Evolutionary conservation across 176 grass and related monocot species (phyloP), one percentile per base, ranked within the genome.

Genomic region (Oryza australiensis): DNA sequence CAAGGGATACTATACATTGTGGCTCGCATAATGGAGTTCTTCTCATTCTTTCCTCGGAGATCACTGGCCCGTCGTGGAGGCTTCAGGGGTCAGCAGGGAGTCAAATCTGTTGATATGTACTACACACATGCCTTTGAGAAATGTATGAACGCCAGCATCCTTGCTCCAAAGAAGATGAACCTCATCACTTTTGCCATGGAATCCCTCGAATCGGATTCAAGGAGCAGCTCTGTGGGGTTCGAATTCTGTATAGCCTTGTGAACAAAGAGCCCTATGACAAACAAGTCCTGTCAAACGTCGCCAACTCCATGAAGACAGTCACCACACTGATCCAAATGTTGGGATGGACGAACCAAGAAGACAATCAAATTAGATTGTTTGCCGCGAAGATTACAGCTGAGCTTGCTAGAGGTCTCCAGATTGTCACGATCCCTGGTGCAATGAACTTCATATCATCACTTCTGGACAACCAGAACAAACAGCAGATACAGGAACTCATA

Each of bases 371-470:
- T 26, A 72, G 35, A 30, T 43, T n/a, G 12, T 30, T 63, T 1
- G 51, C 79, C 0, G 16, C 37, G 0, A 82, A 82, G 68, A 57
- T 82, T 26, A 72, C 0, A 0, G 35, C 4, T 1, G 24, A 82
- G 68, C 10, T 82, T 30, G 68, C 68, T 9, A 29, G 43, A 9
- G 13, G 26, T 3, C 53, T 82, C 11, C 80, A 26, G n/a, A 55
- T 72, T 3, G 18, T 32, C 26, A 22, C 16, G 27, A 13, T 38
- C 15, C 48, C 78, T 70, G 12, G 66, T 29, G 12, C 18, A 38
- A 70, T 81, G 51, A 10, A 82, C 26, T 26, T 5, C 70, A 40
- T 82, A 30, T 71, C 53, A 26, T 7, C 53, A 82, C 80, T 82
- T 14, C 9, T 72, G 53, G 68, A 72, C 27, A 45, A n/a, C 51